Percentiles rank a stretch among this genome's conserved stretches.
These are phyloP conservation scores for Garcia nutans DNA, from an alignment of 345 rosid genomes.

Conservation along the genomic window DNA sequence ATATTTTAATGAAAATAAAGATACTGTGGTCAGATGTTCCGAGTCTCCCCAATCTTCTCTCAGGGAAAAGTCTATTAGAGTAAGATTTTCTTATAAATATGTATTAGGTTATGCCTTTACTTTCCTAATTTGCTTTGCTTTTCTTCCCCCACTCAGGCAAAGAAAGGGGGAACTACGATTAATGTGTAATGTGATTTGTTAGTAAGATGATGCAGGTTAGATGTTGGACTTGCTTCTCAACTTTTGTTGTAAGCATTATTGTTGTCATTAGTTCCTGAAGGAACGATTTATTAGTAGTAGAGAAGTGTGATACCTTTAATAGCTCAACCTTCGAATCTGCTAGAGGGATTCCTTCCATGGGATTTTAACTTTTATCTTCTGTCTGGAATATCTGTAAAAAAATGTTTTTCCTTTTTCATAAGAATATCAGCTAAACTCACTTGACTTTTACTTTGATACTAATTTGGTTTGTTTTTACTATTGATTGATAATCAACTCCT, in stretches of 20 bases:
- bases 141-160: not conserved
- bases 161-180: not conserved
- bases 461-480: not conserved
- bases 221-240: not conserved
- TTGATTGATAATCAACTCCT: not conserved
- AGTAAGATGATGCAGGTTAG: not conserved
- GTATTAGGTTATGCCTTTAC: not conserved
- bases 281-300: not conserved
- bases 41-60: constrained; percentile 91
- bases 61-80: constrained; percentile 86
- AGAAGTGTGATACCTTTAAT: not conserved
- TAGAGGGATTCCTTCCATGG: not conserved
- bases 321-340: not conserved
- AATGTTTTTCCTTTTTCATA: not conserved
- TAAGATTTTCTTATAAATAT: constrained; percentile 16
- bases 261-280: not conserved
- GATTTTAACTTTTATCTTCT: not conserved
- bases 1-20: constrained; percentile 70
- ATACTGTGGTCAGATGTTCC: constrained; percentile 59
- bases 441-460: not conserved
- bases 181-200: not conserved
- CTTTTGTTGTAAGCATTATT: not conserved
- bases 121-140: not conserved
- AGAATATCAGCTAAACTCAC: not conserved
- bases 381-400: not conserved